Percentiles rank a stretch among this genome's conserved stretches.
phyloP scores from a whole-genome alignment of 164 flowering plant species.

The Dillenia turbinata region DNA sequence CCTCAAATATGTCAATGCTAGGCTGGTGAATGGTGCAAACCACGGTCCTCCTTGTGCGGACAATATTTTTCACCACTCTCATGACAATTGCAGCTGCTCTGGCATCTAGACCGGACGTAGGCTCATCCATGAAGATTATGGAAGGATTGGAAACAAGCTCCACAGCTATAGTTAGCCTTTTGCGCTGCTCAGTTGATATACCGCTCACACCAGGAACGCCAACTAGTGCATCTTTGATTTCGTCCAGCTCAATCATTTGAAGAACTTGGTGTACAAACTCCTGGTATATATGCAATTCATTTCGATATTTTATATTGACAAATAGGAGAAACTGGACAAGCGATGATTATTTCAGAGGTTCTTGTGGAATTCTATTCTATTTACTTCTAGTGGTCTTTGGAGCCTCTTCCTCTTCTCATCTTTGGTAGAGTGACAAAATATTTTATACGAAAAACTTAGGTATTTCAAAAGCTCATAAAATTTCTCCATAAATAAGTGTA shows the following conservation, averaged over 20 bases:
- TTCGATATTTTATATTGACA: no score
- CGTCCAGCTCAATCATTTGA: slow-evolving; percentile 38
- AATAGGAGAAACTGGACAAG: no score
- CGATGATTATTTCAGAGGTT: no score
- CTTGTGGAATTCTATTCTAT: no score
- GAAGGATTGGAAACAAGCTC: slow-evolving; percentile 55
- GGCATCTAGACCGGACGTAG: slow-evolving; percentile 45
- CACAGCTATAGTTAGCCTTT: slow-evolving; percentile 46
- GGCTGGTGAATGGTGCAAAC: slow-evolving; percentile 57
- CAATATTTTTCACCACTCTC: slow-evolving; percentile 38
- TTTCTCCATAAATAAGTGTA: no score
- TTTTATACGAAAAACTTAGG: no score
- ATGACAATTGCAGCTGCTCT: slow-evolving; percentile 46
- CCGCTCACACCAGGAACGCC: slow-evolving; percentile 38
- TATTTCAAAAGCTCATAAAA: no score
- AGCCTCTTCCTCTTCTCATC: no score
- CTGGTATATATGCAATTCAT: slow-evolving; percentile 9
- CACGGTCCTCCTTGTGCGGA: slow-evolving; percentile 29
- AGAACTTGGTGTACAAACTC: slow-evolving; percentile 37
- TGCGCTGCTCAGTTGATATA: slow-evolving; percentile 39
- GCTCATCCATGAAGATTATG: slow-evolving; percentile 48
- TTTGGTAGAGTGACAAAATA: no score
- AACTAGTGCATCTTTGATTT: slow-evolving; percentile 32
- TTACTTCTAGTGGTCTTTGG: no score
- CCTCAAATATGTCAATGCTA: slow-evolving; percentile 46